phyloP scores from a whole-genome alignment of 2,329 filamentous ascomycete genomes.

The Aspergillus intermedius region DNA sequence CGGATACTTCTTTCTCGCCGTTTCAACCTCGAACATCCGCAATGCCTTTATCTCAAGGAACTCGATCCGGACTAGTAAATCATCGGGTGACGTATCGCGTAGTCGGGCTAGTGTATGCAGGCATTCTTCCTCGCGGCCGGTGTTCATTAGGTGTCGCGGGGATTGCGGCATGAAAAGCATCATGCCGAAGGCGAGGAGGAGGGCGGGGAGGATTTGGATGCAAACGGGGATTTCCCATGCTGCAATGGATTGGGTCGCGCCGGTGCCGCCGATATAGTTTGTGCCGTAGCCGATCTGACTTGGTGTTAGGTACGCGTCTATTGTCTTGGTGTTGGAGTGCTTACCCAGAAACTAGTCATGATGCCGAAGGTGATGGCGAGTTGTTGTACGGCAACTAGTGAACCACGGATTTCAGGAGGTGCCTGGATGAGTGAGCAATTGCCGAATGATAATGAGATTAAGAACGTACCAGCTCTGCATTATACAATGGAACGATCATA shows the following conservation, averaged over 20 bases:
- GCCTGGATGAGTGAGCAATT: constrained; percentile 17
- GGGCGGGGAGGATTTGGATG: constrained; percentile 62
- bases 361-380: constrained; percentile 41
- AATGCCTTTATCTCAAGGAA: constrained; percentile 74
- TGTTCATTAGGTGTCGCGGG: constrained; percentile 66
- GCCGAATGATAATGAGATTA: background rate
- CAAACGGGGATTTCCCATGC: constrained; percentile 70
- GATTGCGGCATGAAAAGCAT: constrained; percentile 69
- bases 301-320: constrained; percentile 5
- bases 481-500: constrained; percentile 38
- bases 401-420: constrained; percentile 38
- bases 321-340: constrained; percentile 3
- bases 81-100: constrained; percentile 55
- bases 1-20: constrained; percentile 60
- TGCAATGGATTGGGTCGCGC: constrained; percentile 53
- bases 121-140: constrained; percentile 61
- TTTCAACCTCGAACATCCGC: constrained; percentile 65
- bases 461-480: constrained; percentile 25
- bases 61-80: constrained; percentile 66
- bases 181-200: constrained; percentile 63
- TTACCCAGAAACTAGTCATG: constrained; percentile 37
- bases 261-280: constrained; percentile 61
- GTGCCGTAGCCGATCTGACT: constrained; percentile 36
- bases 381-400: constrained; percentile 38
- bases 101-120: constrained; percentile 56